A percentile compares a stretch with the other conserved stretches of the same genome.
Evolutionary conservation across 192 early-diverging fungal genomes (phyloP).

Genomic region (Entrophospora sp.): DNA sequence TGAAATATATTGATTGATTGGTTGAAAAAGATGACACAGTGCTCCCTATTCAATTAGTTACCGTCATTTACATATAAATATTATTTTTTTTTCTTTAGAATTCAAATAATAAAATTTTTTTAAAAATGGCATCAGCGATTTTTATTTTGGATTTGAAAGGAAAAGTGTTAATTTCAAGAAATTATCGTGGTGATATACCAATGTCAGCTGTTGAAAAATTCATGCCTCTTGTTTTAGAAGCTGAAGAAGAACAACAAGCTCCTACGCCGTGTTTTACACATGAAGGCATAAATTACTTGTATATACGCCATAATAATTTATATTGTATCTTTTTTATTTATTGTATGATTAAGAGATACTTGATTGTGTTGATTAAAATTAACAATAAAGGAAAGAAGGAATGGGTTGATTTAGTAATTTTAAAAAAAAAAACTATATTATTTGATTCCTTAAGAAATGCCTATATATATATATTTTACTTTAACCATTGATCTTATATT

Average conservation of each 20-base stretch:
- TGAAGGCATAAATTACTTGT: slow-evolving; percentile 91
- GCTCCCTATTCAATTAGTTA: too few species aligned
- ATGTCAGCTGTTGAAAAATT: slow-evolving; percentile 94
- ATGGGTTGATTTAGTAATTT: too few species aligned
- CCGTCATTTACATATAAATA: too few species aligned
- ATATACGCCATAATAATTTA: slow-evolving; percentile 91
- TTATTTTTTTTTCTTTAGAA: too few species aligned
- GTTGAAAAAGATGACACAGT: too few species aligned
- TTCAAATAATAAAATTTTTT: background rate
- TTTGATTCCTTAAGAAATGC: too few species aligned
- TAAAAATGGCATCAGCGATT: slow-evolving; percentile 57
- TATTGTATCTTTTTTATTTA: slow-evolving; percentile 69
- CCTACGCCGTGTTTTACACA: slow-evolving; percentile 87
- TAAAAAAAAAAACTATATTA: too few species aligned
- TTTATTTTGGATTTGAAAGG: slow-evolving; percentile 97
- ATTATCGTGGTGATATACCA: slow-evolving; percentile 98
- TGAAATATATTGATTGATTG: too few species aligned
- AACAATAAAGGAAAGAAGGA: background rate
- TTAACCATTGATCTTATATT: background rate
- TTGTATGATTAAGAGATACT: too few species aligned
- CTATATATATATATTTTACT: too few species aligned
- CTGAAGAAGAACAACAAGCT: slow-evolving; percentile 88
- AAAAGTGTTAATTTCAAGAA: slow-evolving; percentile 95
- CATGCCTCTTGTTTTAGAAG: slow-evolving; percentile 89
- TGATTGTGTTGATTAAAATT: background rate